These are phyloP conservation scores for Zymoseptoria brevis DNA, from an alignment of 2,329 filamentous ascomycete genomes.

Conservation along the genomic window DNA sequence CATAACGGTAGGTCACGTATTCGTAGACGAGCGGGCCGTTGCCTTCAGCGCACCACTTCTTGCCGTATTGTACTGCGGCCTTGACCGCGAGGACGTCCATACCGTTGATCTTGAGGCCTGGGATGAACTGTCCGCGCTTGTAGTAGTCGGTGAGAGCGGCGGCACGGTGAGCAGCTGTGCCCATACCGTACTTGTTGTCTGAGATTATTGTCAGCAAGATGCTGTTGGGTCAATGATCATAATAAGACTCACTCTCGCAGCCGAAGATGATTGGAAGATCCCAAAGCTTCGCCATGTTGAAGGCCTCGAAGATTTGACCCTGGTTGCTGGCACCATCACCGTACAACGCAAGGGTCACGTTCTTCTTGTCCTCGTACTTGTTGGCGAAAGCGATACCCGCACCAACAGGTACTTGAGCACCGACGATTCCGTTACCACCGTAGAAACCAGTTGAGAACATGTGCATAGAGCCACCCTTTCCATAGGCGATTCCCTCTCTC, in stretches of 20 bases:
- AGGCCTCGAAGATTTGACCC: constrained; percentile 98
- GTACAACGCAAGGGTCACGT: constrained; percentile 82
- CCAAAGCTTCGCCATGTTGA: constrained; percentile 99
- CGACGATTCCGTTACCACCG: constrained; percentile 97
- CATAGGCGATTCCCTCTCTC: constrained; percentile 93
- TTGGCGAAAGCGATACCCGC: constrained; percentile 95
- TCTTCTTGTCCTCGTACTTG: constrained; percentile 83
- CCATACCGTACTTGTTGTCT: constrained; percentile 99
- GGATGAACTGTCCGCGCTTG: constrained; percentile 99
- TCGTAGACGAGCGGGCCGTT: constrained; percentile 94
- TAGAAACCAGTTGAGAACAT: constrained; percentile 99
- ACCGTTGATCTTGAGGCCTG: constrained; percentile 97
- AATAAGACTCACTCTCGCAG: constrained; percentile 75
- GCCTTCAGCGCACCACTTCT: constrained; percentile 72
- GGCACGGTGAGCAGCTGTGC: constrained; percentile 87
- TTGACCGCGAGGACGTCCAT: constrained; percentile 99
- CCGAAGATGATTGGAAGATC: constrained; percentile 91
- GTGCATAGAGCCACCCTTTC: constrained; percentile 99
- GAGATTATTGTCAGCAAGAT: constrained; percentile 14
- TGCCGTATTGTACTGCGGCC: constrained; percentile 89
- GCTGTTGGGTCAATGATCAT: background rate
- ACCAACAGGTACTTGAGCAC: constrained; percentile 94
- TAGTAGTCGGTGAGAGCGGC: constrained; percentile 98
- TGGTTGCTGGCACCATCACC: constrained; percentile 98
- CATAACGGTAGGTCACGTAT: constrained; percentile 98